Conservation (phyloP, 2,329 filamentous ascomycete genomes). For the Leptographium procerum region DNA sequence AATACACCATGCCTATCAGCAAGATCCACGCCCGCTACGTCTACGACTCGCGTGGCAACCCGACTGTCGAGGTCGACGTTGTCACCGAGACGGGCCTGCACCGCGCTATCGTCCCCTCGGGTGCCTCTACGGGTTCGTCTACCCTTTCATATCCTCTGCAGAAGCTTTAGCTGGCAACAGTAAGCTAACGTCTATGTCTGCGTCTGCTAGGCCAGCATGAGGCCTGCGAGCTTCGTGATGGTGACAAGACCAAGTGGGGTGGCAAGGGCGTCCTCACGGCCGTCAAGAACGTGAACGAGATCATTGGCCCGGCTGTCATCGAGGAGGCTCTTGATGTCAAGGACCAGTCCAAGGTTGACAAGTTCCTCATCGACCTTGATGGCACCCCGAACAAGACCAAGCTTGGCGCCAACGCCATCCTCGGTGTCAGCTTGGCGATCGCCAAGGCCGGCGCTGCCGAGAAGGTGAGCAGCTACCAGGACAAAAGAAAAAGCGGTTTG, state of each 20-base stretch:
- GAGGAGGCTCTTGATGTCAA: constrained; percentile 75
- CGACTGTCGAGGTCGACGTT: constrained; percentile 95
- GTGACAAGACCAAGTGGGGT: constrained; percentile 75
- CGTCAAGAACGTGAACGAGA: constrained; percentile 72
- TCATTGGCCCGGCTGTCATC: constrained; percentile 72
- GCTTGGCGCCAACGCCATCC: constrained; percentile 79
- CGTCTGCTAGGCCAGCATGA: constrained; percentile 67
- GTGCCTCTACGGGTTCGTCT: constrained; percentile 78
- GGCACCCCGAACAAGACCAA: constrained; percentile 79
- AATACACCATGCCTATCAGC: constrained; percentile 81
- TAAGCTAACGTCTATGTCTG: background rate
- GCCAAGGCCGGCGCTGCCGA: constrained; percentile 84
- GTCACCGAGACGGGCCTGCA: constrained; percentile 94
- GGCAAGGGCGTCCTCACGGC: constrained; percentile 84
- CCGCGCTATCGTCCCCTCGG: constrained; percentile 94
- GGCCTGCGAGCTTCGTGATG: constrained; percentile 82
- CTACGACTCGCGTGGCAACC: constrained; percentile 98
- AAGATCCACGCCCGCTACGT: constrained; percentile 89
- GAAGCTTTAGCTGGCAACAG: background rate
- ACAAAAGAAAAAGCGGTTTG: background rate
- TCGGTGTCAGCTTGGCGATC: constrained; percentile 73
- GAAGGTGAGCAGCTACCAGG: constrained; percentile 42
- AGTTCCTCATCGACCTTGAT: constrained; percentile 77
- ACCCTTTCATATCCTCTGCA: background rate
- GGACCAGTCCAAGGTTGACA: constrained; percentile 72